Conservation (phyloP, 805 yeast species). For the Yarrowia porcina region DNA sequence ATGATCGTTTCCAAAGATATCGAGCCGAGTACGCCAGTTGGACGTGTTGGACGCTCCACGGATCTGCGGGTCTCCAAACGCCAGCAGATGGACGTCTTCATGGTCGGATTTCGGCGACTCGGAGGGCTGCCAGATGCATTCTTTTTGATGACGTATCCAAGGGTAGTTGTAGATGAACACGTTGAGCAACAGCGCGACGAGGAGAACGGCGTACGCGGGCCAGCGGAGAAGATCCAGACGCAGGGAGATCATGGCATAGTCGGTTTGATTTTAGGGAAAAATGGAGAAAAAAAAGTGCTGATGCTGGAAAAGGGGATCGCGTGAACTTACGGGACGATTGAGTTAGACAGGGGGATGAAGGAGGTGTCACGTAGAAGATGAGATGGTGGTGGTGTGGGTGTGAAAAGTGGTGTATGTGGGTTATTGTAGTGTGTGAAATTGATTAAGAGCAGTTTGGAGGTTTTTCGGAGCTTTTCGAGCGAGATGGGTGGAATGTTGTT, state of each 20-base stretch:
- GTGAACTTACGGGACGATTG: too few species aligned
- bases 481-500: too few species aligned
- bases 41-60: slow-evolving; percentile 80
- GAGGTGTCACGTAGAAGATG: too few species aligned
- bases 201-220: slow-evolving; percentile 13
- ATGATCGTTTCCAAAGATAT: slow-evolving; percentile 84
- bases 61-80: slow-evolving; percentile 97
- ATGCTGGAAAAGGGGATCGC: too few species aligned
- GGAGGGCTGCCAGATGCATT: not conserved
- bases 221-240: slow-evolving; percentile 3
- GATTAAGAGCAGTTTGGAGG: too few species aligned
- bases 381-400: too few species aligned
- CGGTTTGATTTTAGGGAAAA: too few species aligned
- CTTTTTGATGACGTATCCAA: not conserved
- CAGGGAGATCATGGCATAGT: slow-evolving; percentile 21
- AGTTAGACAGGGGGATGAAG: not conserved
- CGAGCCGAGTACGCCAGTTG: slow-evolving; percentile 68
- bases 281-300: too few species aligned
- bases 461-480: too few species aligned
- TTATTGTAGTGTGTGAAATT: too few species aligned
- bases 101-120: not conserved
- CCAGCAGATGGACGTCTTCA: slow-evolving; percentile 52
- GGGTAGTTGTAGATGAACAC: slow-evolving; percentile 24
- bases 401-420: too few species aligned
- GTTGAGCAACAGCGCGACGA: slow-evolving; percentile 15